Evolutionary conservation across 176 grass and related monocot species (phyloP), one percentile per base, ranked within the genome.

Genomic region (Raddia guianensis): DNA sequence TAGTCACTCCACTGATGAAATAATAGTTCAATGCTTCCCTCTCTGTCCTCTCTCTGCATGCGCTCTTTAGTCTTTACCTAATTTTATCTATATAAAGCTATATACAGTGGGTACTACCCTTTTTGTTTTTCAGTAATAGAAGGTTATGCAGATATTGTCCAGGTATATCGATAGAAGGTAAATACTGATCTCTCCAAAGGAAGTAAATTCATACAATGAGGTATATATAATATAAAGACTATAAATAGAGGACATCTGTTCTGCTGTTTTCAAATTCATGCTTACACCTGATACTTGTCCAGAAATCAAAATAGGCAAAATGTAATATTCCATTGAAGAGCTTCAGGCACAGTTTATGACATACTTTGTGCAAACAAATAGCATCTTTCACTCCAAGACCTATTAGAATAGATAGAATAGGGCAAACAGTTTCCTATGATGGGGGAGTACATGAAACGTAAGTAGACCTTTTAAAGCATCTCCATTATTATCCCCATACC

Each of bases 391-490:
- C 33, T 58, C 19, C 56, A 66, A 73, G 33, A 5, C 33, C 43
- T 87, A 48, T 5, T 74, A 76, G 11, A 69, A 76, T 33, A 79
- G 43, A 76, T 4, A 63, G 49, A 35, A 45, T 1, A 70, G 5
- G 52, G 61, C 7, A 15, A 68, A 10, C 10, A 73, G 33, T 35
- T 47, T 50, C 32, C 10, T 77, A 67, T 40, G 19, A 72, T 63
- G 63, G 49, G 49, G 32, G 81, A 19, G 9, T 77, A 34, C 50
- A 89, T 50, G 42, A 66, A 42, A 49, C 88, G 20, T 55, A 59
- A 89, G 56, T 66, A 16, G 49, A 97, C 95, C 95, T 89, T 92
- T 77, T 82, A 97, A 89, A 83, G 95, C 95, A 92, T 97, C 91
- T 71, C 86, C 87, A 56, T 73, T 92, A 37, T 94, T 80, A 77